phyloP scores from a whole-genome alignment of 192 early-diverging fungal species.

The Pilobolus umbonatus region DNA sequence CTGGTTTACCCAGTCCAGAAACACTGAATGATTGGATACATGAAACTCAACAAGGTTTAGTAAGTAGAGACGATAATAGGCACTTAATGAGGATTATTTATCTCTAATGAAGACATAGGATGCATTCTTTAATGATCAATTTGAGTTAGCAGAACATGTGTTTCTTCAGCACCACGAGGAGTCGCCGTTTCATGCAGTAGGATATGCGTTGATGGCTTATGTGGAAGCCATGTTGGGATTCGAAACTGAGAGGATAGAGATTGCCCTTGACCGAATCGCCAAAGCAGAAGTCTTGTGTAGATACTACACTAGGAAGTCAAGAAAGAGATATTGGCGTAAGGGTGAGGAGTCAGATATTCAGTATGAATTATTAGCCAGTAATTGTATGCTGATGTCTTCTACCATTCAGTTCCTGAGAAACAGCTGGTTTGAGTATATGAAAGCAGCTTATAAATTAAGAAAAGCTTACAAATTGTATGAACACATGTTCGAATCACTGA shows the following conservation, averaged over 20 bases:
- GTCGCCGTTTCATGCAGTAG: constrained; percentile 36
- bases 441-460: constrained; percentile 32
- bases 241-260: constrained; percentile 25
- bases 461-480: constrained; percentile 36
- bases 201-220: constrained; percentile 35
- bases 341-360: constrained; percentile 2
- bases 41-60: constrained; percentile 18
- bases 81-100: background rate
- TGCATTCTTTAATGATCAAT: constrained; percentile 35
- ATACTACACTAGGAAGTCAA: constrained; percentile 8
- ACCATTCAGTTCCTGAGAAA: constrained; percentile 33
- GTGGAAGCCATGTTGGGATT: constrained; percentile 35
- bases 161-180: constrained; percentile 25
- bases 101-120: constrained; percentile 19
- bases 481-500: constrained; percentile 29
- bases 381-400: constrained; percentile 36
- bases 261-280: constrained; percentile 23
- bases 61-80: background rate
- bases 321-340: background rate
- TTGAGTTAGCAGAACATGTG: constrained; percentile 25
- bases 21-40: background rate
- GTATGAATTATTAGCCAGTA: constrained; percentile 29
- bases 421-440: constrained; percentile 34
- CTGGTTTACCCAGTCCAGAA: background rate
- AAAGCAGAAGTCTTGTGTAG: constrained; percentile 20